These are phyloP conservation scores for Moniliophthora roreri DNA, from an alignment of 1,284 basidiomycete species.

Conservation along the genomic window DNA sequence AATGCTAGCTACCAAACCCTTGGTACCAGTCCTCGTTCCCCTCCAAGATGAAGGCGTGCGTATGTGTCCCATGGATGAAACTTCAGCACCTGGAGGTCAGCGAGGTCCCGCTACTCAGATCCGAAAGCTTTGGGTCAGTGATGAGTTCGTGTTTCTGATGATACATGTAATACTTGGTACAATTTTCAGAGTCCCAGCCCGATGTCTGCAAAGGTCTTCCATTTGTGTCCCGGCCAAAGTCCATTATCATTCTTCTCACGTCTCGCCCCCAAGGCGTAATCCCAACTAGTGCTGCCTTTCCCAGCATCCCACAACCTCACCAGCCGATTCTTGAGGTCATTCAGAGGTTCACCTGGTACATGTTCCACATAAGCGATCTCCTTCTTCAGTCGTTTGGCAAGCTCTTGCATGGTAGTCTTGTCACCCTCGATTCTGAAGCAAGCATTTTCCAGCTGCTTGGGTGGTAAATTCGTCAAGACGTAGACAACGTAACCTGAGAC, in stretches of 20 bases:
- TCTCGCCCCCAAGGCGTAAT: slow-evolving; percentile 5
- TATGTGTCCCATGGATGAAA: too few relatives aligned
- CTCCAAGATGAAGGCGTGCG: too few relatives aligned
- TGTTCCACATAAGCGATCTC: slow-evolving; percentile 19
- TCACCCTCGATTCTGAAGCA: slow-evolving; percentile 29
- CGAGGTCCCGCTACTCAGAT: too few relatives aligned
- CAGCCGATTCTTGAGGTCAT: slow-evolving; percentile 16
- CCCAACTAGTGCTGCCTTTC: slow-evolving; percentile 22
- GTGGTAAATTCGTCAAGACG: slow-evolving; percentile 24
- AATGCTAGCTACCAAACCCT: too few relatives aligned
- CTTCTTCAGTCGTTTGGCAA: slow-evolving; percentile 19
- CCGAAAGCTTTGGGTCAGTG: too few relatives aligned
- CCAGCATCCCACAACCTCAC: slow-evolving; percentile 17
- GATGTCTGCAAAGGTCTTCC: neutral
- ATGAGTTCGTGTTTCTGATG: too few relatives aligned
- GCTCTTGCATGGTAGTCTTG: slow-evolving; percentile 22
- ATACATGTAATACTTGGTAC: neutral
- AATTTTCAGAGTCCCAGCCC: neutral
- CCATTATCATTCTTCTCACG: neutral
- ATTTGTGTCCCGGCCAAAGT: neutral
- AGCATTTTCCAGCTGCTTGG: slow-evolving; percentile 19
- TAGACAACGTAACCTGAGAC: slow-evolving; percentile 26
- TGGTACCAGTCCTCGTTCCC: too few relatives aligned
- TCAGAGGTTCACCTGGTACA: slow-evolving; percentile 20
- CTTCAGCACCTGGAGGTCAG: too few relatives aligned